Percentiles rank a stretch among this genome's conserved stretches.
phyloP scores from a whole-genome alignment of 1,139 yeast genomes.

The Yamadazyma spencermartinsiae region DNA sequence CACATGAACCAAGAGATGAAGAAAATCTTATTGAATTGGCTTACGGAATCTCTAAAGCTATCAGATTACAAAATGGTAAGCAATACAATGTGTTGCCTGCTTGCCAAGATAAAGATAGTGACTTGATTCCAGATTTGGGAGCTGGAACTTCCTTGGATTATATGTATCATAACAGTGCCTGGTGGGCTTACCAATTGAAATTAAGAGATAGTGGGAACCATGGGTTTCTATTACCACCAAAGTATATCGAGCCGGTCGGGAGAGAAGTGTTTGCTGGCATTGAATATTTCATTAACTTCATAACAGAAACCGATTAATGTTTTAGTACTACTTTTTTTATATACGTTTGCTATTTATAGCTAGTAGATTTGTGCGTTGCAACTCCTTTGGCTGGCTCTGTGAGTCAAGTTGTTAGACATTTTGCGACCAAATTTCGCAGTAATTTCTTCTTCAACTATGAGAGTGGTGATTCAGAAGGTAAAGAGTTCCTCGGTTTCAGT shows the following conservation, averaged over 20 bases:
- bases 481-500: conserved; percentile 87
- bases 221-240: conserved; percentile 77
- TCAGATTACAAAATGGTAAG: conserved; percentile 62
- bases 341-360: no score
- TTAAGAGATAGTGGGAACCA: conserved; percentile 81
- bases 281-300: conserved; percentile 67
- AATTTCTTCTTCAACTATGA: conserved; percentile 57
- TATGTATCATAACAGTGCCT: conserved; percentile 80
- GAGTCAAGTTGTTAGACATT: no score
- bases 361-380: no score
- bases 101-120: conserved; percentile 74
- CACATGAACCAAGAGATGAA: conserved; percentile 69
- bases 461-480: conserved; percentile 85
- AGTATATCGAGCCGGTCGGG: conserved; percentile 74
- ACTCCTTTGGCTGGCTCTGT: no score
- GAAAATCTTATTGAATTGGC: conserved; percentile 81
- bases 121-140: conserved; percentile 70
- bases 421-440: neutral
- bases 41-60: conserved; percentile 75
- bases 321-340: no score
- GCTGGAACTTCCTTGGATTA: conserved; percentile 81
- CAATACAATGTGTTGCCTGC: conserved; percentile 72
- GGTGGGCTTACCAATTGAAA: conserved; percentile 83
- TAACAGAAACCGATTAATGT: conserved; percentile 41
- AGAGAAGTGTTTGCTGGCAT: conserved; percentile 69